Evolutionary conservation across 2,329 filamentous ascomycete species (phyloP).

Genomic region (Aspergillus flavus): DNA sequence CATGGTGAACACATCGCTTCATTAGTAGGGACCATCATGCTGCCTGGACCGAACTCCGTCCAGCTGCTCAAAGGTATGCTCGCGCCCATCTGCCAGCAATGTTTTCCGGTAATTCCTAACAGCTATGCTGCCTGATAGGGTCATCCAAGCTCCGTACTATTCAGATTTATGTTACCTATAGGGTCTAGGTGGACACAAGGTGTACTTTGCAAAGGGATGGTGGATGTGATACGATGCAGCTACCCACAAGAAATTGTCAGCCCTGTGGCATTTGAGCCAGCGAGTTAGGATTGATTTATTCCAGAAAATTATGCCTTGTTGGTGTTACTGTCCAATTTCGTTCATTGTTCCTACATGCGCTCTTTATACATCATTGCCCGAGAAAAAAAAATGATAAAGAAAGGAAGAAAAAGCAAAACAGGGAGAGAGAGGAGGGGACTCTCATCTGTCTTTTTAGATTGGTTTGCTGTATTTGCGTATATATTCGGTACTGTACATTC

Average conservation of each 20-base stretch:
- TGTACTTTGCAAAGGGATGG: slow-evolving; percentile 34
- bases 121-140: slow-evolving; percentile 27
- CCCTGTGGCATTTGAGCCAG: slow-evolving; percentile 22
- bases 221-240: slow-evolving; percentile 19
- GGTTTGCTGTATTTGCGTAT: not conserved
- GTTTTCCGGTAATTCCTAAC: not conserved
- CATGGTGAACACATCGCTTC: slow-evolving; percentile 35
- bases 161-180: slow-evolving; percentile 32
- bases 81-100: not conserved
- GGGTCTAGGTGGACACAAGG: slow-evolving; percentile 28
- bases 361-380: not conserved
- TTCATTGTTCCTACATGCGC: slow-evolving; percentile 10
- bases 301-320: slow-evolving; percentile 7
- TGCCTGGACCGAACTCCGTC: slow-evolving; percentile 36
- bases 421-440: not conserved
- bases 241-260: slow-evolving; percentile 18
- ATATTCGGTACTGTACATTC: not conserved
- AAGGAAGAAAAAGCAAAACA: no score
- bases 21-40: slow-evolving; percentile 33
- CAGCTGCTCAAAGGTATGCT: slow-evolving; percentile 44
- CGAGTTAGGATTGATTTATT: slow-evolving; percentile 23
- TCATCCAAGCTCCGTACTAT: slow-evolving; percentile 49
- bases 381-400: no score
- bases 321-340: slow-evolving; percentile 20
- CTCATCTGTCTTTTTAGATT: not conserved